Conservation (phyloP, 139 green algal genomes). For the Chara braunii region DNA sequence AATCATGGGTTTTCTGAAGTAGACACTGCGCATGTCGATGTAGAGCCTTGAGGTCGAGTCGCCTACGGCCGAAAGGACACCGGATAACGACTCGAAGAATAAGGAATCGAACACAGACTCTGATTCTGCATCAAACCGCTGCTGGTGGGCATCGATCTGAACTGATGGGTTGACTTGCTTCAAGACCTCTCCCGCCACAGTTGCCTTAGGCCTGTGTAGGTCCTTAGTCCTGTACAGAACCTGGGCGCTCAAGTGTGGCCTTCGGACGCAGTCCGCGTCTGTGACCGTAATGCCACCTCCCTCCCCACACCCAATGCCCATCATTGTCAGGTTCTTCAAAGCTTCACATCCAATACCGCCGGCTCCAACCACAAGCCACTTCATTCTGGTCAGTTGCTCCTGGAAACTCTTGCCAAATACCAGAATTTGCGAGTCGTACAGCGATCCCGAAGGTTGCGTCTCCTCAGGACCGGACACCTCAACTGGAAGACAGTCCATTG, state of each 20-base stretch:
- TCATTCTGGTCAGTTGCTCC: constrained; percentile 9
- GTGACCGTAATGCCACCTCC: constrained; percentile 26
- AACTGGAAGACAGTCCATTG: constrained; percentile 13
- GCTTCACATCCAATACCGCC: constrained; percentile 38
- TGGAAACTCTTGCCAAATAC: constrained; percentile 18
- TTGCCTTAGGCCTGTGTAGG: constrained; percentile 11
- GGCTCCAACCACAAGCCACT: constrained; percentile 28
- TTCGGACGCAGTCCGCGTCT: constrained; percentile 21
- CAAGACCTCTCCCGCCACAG: constrained; percentile 8
- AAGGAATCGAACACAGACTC: constrained; percentile 19
- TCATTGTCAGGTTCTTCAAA: constrained; percentile 32
- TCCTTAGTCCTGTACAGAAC: constrained; percentile 13
- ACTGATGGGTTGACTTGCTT: constrained; percentile 13
- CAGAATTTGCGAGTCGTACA: constrained; percentile 8
- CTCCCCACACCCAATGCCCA: constrained; percentile 25
- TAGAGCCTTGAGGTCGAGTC: constrained; percentile 8
- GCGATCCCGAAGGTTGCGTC: neutral
- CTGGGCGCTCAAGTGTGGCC: constrained; percentile 11
- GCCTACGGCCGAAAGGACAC: constrained; percentile 16
- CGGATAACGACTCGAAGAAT: constrained; percentile 40
- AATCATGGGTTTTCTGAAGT: constrained; percentile 29
- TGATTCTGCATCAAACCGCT: neutral
- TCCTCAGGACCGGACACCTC: neutral
- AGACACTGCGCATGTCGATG: constrained; percentile 33
- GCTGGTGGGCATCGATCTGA: constrained; percentile 10